Evolutionary conservation across 2,329 filamentous ascomycete genomes (phyloP), one percentile per base, ranked within the genome.

Genomic region (Dissoconium aciculare): DNA sequence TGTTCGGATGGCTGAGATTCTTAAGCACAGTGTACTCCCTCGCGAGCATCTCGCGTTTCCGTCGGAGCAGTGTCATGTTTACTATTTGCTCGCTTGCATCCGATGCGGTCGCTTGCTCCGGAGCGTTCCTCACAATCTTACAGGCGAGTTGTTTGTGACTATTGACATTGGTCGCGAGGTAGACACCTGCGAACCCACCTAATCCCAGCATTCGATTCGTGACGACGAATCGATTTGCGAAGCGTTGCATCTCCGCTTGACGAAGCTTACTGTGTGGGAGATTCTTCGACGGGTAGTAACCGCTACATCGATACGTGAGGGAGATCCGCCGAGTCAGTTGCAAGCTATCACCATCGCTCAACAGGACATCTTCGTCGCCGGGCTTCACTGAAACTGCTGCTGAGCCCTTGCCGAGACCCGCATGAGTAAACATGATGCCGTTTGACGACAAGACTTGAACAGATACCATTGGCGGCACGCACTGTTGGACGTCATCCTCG

Each of bases 101-200:
- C 19, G 13, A n/a, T 11, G 17, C 15, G 11, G 19, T 12, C 23
- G 17, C 19, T 27, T 10, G n/a, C 6, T 11, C 17, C 36, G 23
- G 15, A 27, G 17, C 9, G 23, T 19, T 5, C 8, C 4, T 31
- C 25, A 79, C 57, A 5, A 80, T 53, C 44, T 83, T 82, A 57
- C 78, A 83, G 8, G 74, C 75, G 12, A 80, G 40, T 43, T 82
- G 78, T 33, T 61, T 63, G 21, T 62, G 59, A 0, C 65, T 68
- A 5, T 50, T 50, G 14, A 56, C 49, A 11, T 78, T 62, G 3
- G 64, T 47, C 4, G 66, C 69, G 6, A 74, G 55, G 33, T 67
- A 62, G 3, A 78, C 67, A 25, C 54, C 54, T 5, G 67, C 68
- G 44, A 62, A 62, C 2, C 57, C 60, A 4, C 73, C 73, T 17